Evolutionary conservation across 495 filamentous ascomycete species (phyloP).

Genomic region (Xanthoparmelia taractica): DNA sequence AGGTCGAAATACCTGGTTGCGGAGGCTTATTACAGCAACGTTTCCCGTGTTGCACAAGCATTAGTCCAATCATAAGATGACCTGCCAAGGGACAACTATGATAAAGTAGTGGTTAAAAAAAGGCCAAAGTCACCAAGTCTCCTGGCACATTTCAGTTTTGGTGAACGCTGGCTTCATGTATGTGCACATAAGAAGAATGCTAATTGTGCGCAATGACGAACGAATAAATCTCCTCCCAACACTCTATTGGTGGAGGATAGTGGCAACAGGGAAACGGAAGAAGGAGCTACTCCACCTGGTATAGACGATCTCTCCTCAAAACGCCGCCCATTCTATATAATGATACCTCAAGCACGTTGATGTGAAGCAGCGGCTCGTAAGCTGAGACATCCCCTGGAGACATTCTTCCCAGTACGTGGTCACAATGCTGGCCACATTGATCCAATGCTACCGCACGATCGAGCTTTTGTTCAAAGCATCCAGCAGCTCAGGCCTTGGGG

Average conservation of each 20-base stretch:
- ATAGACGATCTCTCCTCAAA: conserved; percentile 3
- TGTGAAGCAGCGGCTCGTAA: not conserved
- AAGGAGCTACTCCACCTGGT: conserved; percentile 12
- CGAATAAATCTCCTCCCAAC: not conserved
- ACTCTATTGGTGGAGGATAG: not conserved
- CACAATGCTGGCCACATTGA: conserved; percentile 5
- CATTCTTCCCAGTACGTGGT: not conserved
- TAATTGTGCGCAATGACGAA: not conserved
- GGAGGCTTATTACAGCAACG: not conserved
- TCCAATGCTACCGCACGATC: conserved; percentile 45
- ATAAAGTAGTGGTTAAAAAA: not conserved
- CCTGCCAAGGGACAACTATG: not conserved
- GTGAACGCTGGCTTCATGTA: not conserved
- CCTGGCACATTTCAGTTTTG: not conserved
- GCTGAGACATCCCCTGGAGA: not conserved
- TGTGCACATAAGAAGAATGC: not conserved
- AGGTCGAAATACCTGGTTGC: not conserved
- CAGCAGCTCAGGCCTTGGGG: conserved; percentile 74
- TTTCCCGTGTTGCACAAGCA: not conserved
- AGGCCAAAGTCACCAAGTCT: not conserved
- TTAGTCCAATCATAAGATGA: not conserved
- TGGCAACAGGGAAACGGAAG: conserved; percentile 5
- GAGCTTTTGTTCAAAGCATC: conserved; percentile 80
- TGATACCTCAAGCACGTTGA: conserved; percentile 2
- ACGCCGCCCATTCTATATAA: conserved; percentile 11